Evolutionary conservation across 2,329 filamentous ascomycete species (phyloP).

Genomic region (Curvularia sp.): DNA sequence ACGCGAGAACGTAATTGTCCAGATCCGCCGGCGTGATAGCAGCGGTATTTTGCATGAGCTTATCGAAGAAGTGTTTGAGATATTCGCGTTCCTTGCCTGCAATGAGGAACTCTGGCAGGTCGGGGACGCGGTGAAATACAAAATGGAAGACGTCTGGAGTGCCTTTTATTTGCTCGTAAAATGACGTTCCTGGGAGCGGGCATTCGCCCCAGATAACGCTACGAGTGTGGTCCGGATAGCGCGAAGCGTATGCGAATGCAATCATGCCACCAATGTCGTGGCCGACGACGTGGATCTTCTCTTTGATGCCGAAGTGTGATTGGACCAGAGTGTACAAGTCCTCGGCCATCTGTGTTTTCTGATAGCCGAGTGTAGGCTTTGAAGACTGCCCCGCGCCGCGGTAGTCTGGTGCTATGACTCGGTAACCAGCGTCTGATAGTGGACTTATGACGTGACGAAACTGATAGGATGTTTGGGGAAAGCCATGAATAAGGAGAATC

Average conservation of each 20-base stretch:
- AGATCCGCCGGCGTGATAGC: conserved; percentile 11
- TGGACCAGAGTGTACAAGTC: conserved; percentile 48
- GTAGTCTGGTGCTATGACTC: conserved; percentile 53
- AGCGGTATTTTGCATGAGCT: conserved; percentile 12
- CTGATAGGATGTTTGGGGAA: conserved; percentile 57
- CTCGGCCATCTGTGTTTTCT: conserved; percentile 52
- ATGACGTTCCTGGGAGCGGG: conserved; percentile 5
- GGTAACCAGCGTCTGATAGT: conserved; percentile 48
- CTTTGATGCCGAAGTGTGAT: conserved; percentile 42
- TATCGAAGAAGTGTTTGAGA: conserved; percentile 20
- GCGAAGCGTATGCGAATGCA: conserved; percentile 52
- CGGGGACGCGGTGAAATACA: conserved; percentile 13
- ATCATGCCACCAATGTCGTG: conserved; percentile 60
- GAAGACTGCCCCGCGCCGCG: conserved; percentile 51
- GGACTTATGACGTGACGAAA: conserved; percentile 41
- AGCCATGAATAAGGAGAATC: conserved; percentile 57
- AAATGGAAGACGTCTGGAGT: not conserved
- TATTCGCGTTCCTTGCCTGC: conserved; percentile 19
- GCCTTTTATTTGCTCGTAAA: conserved; percentile 1
- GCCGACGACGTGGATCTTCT: conserved; percentile 54
- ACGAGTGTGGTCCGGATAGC: conserved; percentile 44
- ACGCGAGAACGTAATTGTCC: not conserved
- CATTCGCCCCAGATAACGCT: conserved; percentile 36
- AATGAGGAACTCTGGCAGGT: conserved; percentile 21
- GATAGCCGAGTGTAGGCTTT: conserved; percentile 48